Base-by-base conservation (phyloP, 169 alveolate genomes). In the Plasmodium gaboni region DNA sequence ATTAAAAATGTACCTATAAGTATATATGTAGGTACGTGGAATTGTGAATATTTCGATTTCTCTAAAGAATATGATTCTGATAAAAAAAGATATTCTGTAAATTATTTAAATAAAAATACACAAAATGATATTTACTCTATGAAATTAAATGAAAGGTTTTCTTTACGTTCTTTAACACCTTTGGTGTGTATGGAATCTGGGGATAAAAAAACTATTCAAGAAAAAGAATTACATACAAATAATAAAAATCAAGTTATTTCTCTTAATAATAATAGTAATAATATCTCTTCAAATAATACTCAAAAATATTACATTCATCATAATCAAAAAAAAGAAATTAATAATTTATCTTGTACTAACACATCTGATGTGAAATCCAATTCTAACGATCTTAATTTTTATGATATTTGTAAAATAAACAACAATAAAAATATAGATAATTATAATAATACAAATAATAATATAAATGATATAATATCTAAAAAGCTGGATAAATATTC, bases 11-110 rank as follows among this genome's bases (percentile, higher is more conserved):
- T 61, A 8, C 96, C 96, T 7, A 19, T 91, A 3, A 78, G 93
- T 28, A 90, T 93, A 10, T 93, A 88, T 57, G 96, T 93, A 13
- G 96, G 96, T 28, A 93, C 96, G n/a, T 93, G 96, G 96, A 93
- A 93, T 48, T 90, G 94, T 70, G 96, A 73, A 38, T 93, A 87
- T 64, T 89, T 88, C 60, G 94, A 93, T 51, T 63, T 85, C 46
- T 74, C 78, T 13, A 88, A 76, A 57, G 70, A 78, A 13, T 55
- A 59, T 22, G 60, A 64, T 10, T 59, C 68, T 32, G 90, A 89
- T 48, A 93, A 88, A 53, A 57, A 55, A 50, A 28, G 55, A 59
- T 26, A 42, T 46, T 63, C 92, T 8, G 28, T 72, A 50, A 46
- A 73, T 15, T 57, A 42, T 68, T 46, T 86, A 15, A 73, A 19